A percentile compares a stretch with the other conserved stretches of the same genome.
These are phyloP conservation scores for Globisporangium orthogonon DNA, from an alignment of 352 stramenopile species.

Conservation along the genomic window DNA sequence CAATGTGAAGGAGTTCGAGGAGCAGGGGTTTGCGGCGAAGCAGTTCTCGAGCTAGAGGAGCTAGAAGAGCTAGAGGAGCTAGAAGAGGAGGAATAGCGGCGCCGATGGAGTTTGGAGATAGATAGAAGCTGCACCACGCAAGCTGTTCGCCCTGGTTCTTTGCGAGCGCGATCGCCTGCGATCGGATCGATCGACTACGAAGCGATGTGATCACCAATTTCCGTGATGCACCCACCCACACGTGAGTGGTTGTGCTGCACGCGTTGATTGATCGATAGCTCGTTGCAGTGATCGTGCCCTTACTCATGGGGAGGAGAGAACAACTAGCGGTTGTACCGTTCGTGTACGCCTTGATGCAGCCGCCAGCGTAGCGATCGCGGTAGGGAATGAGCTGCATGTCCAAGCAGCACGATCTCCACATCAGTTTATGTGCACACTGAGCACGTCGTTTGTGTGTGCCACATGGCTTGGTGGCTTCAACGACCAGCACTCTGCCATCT, in stretches of 20 bases:
- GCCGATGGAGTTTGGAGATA: too few relatives aligned
- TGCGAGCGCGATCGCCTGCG: too few relatives aligned
- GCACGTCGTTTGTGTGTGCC: too few relatives aligned
- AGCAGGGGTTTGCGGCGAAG: slow-evolving; percentile 35
- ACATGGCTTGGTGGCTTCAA: too few relatives aligned
- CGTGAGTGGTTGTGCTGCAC: slow-evolving; percentile 2
- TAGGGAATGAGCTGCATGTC: too few relatives aligned
- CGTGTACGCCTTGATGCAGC: slow-evolving; percentile 7
- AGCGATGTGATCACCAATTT: background rate
- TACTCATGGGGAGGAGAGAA: background rate
- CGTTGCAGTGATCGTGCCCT: slow-evolving; percentile 3
- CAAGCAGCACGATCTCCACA: too few relatives aligned
- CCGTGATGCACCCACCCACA: background rate
- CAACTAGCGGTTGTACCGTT: slow-evolving; percentile 8
- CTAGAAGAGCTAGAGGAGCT: slow-evolving; percentile 4
- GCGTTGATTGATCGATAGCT: slow-evolving; percentile 8
- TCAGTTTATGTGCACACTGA: too few relatives aligned
- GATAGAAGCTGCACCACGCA: too few relatives aligned
- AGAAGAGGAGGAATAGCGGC: background rate
- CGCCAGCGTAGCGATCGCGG: slow-evolving; percentile 4
- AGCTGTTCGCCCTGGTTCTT: too few relatives aligned
- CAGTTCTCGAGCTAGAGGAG: slow-evolving; percentile 18
- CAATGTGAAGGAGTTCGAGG: slow-evolving; percentile 31
- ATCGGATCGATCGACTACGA: too few relatives aligned
- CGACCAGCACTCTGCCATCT: too few relatives aligned